Evolutionary conservation across 257 asterid species (phyloP), one percentile per base, ranked within the genome.

Genomic region (Knoxia roxburghii): DNA sequence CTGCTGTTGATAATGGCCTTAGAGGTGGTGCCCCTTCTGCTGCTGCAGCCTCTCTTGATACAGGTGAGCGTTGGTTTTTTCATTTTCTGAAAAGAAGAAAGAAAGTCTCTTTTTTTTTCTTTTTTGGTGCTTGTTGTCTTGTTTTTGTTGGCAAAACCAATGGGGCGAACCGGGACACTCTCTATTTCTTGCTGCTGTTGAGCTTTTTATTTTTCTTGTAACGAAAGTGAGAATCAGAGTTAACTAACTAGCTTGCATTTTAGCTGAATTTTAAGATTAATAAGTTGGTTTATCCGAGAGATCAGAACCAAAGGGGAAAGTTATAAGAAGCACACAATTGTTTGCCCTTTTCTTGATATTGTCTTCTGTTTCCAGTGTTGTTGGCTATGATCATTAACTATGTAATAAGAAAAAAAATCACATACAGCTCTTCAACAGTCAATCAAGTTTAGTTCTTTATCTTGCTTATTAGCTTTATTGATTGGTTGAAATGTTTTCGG

Each of bases 1-100:
- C 87, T 78, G 75, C 71, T 71, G 83, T 60, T 73, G 86, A 78
- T 41, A 41, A 41, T 69, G 77, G 74, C 43, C 62, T 54, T 41
- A 53, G 66, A 40, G 78, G 81, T 7, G 78, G 81, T 15, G 68
- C 40, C 30, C 59, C 61, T 61, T 56, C 61, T 35, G 77, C 78
- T 57, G 81, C 33, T 13, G 30, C 61, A 35, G 40, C 35, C 1
- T 27, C 45, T 39, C 65, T 65, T 67, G 78, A 65, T 74, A 54
- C 85, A 78, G 89, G 90, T 86, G 41, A 50, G 45, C 67, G 61
- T 59, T 64, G 23, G 26, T 63, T 30, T 61, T 75, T 62, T 70
- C 17, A 14, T 23, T 72, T 32, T 17, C 41, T 51, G 32, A 39
- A 37, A 39, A 20, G 11, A 35, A 63, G 15, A 23, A n/a, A 37